phyloP scores from a whole-genome alignment of 1,284 basidiomycete genomes.

The Phylloporus sp. region DNA sequence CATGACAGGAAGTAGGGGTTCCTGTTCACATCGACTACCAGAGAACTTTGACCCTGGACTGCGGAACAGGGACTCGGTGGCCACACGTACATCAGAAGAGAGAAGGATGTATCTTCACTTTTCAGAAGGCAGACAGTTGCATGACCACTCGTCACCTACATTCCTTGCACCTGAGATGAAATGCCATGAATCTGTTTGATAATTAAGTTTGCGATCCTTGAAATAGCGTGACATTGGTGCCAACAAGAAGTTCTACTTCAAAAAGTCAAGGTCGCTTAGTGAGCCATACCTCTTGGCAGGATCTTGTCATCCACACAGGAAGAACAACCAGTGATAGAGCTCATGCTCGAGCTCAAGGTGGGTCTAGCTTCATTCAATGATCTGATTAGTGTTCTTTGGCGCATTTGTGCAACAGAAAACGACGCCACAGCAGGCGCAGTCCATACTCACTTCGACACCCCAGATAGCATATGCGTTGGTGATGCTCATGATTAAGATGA shows the following conservation, averaged over 20 bases:
- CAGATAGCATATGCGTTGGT: conserved; percentile 77
- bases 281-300: conserved; percentile 7
- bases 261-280: conserved; percentile 21
- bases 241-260: too few relatives aligned
- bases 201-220: too few relatives aligned
- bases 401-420: conserved; percentile 58
- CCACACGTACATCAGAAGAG: not conserved
- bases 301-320: conserved; percentile 42
- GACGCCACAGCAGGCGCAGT: conserved; percentile 66
- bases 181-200: not conserved
- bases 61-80: not conserved
- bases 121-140: not conserved
- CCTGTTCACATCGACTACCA: not conserved
- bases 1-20: not conserved
- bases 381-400: conserved; percentile 5
- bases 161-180: not conserved
- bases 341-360: conserved; percentile 70
- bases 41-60: conserved; percentile 2
- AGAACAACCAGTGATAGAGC: conserved; percentile 69
- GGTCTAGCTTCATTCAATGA: not conserved
- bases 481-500: conserved; percentile 74
- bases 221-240: too few relatives aligned
- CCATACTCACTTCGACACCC: conserved; percentile 71
- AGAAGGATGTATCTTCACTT: not conserved
- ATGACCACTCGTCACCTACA: not conserved